Evolutionary conservation across 2,329 filamentous ascomycete species (phyloP).

Genomic region (Ascochyta pisi): DNA sequence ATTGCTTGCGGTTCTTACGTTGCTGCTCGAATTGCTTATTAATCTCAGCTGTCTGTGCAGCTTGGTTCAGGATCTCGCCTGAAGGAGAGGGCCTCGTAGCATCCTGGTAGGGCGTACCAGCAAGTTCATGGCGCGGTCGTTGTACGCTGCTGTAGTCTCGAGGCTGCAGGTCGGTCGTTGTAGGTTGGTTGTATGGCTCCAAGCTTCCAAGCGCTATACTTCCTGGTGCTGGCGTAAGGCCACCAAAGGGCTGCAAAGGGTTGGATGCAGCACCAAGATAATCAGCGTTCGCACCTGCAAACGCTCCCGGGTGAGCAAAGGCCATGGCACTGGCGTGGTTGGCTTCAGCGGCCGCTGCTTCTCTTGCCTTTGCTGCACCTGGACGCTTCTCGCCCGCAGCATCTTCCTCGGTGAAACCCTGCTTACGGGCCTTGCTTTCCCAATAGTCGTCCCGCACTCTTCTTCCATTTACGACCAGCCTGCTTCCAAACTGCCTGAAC

Average conservation of each 20-base stretch:
- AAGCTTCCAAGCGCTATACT: slow-evolving; percentile 74
- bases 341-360: slow-evolving; percentile 75
- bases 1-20: slow-evolving; percentile 78
- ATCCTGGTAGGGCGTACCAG: slow-evolving; percentile 83
- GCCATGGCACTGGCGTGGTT: slow-evolving; percentile 59
- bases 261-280: slow-evolving; percentile 41
- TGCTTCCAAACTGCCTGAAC: slow-evolving; percentile 97
- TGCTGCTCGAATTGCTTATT: slow-evolving; percentile 84
- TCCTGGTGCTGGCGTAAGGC: slow-evolving; percentile 70
- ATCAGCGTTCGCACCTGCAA: slow-evolving; percentile 43
- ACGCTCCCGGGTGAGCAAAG: slow-evolving; percentile 39
- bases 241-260: slow-evolving; percentile 54
- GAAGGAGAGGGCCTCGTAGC: slow-evolving; percentile 77
- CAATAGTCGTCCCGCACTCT: slow-evolving; percentile 97
- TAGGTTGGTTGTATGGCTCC: slow-evolving; percentile 73
- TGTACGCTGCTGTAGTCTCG: slow-evolving; percentile 85
- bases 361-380: slow-evolving; percentile 85
- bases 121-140: slow-evolving; percentile 86
- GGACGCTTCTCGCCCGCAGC: slow-evolving; percentile 94
- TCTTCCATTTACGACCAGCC: slow-evolving; percentile 87
- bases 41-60: slow-evolving; percentile 86
- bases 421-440: slow-evolving; percentile 96
- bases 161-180: slow-evolving; percentile 76
- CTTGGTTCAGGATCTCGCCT: slow-evolving; percentile 82
- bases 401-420: slow-evolving; percentile 97